phyloP scores from a whole-genome alignment of 352 stramenopile genomes.

The Globisporangium takayamanum region DNA sequence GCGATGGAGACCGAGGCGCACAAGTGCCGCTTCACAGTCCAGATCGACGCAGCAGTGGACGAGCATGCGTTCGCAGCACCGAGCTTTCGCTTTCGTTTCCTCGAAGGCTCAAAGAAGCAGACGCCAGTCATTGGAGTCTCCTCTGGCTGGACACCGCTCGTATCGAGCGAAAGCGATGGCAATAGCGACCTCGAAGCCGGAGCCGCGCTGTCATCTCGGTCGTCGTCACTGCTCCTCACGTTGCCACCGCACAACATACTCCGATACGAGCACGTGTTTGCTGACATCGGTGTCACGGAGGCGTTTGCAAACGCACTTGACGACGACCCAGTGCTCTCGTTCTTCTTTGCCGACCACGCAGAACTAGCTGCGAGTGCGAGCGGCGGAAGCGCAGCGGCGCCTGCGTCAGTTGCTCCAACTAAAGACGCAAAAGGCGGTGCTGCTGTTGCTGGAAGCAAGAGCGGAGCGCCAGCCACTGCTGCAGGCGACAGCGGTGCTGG shows the following conservation, averaged over 20 bases:
- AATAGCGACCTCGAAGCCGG: not conserved
- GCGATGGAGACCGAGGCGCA: slow-evolving; percentile 8
- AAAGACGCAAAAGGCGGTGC: slow-evolving; percentile 31
- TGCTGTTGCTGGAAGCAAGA: slow-evolving; percentile 4
- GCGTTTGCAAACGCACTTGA: slow-evolving; percentile 38
- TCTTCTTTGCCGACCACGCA: slow-evolving; percentile 57
- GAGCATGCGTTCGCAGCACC: slow-evolving; percentile 38
- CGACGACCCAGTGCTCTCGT: slow-evolving; percentile 50
- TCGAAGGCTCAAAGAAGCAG: slow-evolving; percentile 56
- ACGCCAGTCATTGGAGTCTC: slow-evolving; percentile 31
- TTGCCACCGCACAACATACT: slow-evolving; percentile 7
- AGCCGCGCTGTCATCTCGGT: not conserved
- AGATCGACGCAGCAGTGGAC: slow-evolving; percentile 42
- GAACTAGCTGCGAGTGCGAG: slow-evolving; percentile 7
- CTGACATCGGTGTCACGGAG: slow-evolving; percentile 42
- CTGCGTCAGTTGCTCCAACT: slow-evolving; percentile 7
- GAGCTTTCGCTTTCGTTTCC: slow-evolving; percentile 61
- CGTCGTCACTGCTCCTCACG: not conserved
- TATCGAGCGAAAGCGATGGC: slow-evolving; percentile 3
- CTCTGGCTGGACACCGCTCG: slow-evolving; percentile 25
- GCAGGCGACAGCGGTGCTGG: not conserved
- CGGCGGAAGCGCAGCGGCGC: slow-evolving; percentile 9
- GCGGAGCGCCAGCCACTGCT: slow-evolving; percentile 3
- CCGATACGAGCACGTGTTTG: slow-evolving; percentile 44
- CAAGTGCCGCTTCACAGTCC: slow-evolving; percentile 58